Evolutionary conservation across 345 rosid species (phyloP).

Genomic region (Isatis tinctoria): DNA sequence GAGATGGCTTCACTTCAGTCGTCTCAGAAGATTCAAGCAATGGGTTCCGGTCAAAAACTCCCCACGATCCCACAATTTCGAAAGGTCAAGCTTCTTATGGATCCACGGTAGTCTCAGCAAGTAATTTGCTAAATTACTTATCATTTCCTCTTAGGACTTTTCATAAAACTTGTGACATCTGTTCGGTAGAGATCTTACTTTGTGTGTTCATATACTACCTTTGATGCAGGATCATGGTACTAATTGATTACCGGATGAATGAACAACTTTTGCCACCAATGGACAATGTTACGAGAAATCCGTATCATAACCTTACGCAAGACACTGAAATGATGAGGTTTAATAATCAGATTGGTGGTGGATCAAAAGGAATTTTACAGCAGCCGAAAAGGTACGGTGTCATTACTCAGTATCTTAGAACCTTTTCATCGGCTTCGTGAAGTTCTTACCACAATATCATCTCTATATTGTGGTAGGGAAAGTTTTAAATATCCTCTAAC

Average conservation of each 20-base stretch:
- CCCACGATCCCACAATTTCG: conserved; percentile 26
- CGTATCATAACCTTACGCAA: conserved; percentile 19
- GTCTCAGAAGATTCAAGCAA: no score
- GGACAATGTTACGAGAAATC: conserved; percentile 25
- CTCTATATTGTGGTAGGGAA: conserved; percentile 12
- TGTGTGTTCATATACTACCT: conserved; percentile 1
- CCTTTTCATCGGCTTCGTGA: background rate
- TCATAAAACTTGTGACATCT: background rate
- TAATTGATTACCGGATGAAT: conserved; percentile 22
- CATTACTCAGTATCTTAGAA: background rate
- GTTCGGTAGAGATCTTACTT: conserved; percentile 6
- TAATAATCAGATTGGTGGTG: conserved; percentile 23
- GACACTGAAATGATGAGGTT: conserved; percentile 23
- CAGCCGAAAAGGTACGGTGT: conserved; percentile 20
- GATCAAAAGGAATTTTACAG: conserved; percentile 16
- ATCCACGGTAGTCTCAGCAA: conserved; percentile 43
- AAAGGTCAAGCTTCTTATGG: conserved; percentile 32
- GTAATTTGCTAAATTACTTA: conserved; percentile 35
- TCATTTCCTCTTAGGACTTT: conserved; percentile 12
- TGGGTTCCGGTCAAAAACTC: no score
- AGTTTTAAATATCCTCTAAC: conserved; percentile 22
- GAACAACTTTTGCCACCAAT: conserved; percentile 28
- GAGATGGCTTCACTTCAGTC: no score
- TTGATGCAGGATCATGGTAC: conserved; percentile 27
- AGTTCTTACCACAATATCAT: background rate